phyloP scores from a whole-genome alignment of 352 stramenopile genomes.

The Halophytophthora batemanensis region DNA sequence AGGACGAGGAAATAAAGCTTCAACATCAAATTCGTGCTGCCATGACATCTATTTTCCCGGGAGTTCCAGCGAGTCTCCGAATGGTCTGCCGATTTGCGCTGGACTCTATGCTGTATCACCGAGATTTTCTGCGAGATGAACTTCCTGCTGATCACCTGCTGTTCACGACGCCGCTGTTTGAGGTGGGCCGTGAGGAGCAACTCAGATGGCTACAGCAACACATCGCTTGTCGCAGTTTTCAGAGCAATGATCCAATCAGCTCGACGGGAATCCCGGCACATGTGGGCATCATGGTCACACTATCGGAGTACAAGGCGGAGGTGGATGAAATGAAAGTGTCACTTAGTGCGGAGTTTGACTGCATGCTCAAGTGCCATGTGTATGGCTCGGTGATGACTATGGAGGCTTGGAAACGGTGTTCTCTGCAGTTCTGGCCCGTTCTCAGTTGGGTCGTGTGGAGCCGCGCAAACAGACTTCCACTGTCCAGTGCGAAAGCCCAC shows the following conservation, averaged over 20 bases:
- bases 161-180: slow-evolving; percentile 1
- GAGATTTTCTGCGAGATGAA: neutral
- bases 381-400: no score
- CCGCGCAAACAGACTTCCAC: no score
- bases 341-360: no score
- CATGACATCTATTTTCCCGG: slow-evolving; percentile 6
- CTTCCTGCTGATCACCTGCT: neutral
- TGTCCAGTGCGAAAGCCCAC: no score
- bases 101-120: slow-evolving; percentile 1
- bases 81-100: slow-evolving; percentile 9
- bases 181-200: neutral
- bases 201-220: neutral
- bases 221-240: slow-evolving; percentile 1
- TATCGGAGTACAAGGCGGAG: slow-evolving; percentile 1
- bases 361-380: no score
- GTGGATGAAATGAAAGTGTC: no score
- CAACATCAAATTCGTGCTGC: neutral
- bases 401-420: no score
- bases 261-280: slow-evolving; percentile 10
- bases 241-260: slow-evolving; percentile 5
- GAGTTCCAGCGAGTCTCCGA: slow-evolving; percentile 1
- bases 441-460: no score
- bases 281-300: slow-evolving; percentile 4
- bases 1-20: neutral
- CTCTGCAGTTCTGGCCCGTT: no score